A percentile compares a stretch with the other conserved stretches of the same genome.
Evolutionary conservation across 2,329 filamentous ascomycete genomes (phyloP).

Genomic region (Colletotrichum cereale): DNA sequence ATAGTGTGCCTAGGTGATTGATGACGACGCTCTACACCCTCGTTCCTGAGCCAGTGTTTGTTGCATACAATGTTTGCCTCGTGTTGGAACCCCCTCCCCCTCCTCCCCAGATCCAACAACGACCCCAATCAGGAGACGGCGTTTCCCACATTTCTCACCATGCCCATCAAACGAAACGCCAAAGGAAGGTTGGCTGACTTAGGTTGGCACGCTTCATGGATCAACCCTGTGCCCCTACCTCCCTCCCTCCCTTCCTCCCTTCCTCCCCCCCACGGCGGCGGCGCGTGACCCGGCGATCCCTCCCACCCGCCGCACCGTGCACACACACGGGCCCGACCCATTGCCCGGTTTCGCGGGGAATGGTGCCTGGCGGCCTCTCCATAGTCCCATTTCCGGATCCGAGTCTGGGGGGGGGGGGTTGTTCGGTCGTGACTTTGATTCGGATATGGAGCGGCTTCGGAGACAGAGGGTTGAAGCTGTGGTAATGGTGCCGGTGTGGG

Average conservation of each 20-base stretch:
- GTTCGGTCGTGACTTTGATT: not conserved
- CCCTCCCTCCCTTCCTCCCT: no score
- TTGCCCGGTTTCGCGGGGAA: conserved; percentile 36
- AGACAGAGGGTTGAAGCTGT: not conserved
- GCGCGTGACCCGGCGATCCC: conserved; percentile 15
- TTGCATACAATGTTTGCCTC: not conserved
- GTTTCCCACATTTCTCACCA: not conserved
- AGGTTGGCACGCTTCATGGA: conserved; percentile 31
- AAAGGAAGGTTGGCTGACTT: not conserved
- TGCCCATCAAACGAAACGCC: not conserved
- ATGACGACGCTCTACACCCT: not conserved
- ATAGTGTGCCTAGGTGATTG: not conserved
- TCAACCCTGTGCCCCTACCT: not conserved
- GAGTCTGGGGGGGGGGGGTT: no score
- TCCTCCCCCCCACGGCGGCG: no score
- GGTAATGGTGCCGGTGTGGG: conserved; percentile 47
- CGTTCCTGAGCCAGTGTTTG: not conserved
- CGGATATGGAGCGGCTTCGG: not conserved
- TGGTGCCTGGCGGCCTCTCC: conserved; percentile 35
- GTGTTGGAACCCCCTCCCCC: not conserved
- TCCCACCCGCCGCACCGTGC: conserved; percentile 41
- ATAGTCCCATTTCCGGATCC: conserved; percentile 27
- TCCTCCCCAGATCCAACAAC: not conserved
- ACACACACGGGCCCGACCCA: conserved; percentile 39
- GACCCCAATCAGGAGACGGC: not conserved